Percentiles rank a stretch among this genome's conserved stretches.
Conservation (phyloP, 1,284 basidiomycete genomes). For the Leucoagaricus sp. region DNA sequence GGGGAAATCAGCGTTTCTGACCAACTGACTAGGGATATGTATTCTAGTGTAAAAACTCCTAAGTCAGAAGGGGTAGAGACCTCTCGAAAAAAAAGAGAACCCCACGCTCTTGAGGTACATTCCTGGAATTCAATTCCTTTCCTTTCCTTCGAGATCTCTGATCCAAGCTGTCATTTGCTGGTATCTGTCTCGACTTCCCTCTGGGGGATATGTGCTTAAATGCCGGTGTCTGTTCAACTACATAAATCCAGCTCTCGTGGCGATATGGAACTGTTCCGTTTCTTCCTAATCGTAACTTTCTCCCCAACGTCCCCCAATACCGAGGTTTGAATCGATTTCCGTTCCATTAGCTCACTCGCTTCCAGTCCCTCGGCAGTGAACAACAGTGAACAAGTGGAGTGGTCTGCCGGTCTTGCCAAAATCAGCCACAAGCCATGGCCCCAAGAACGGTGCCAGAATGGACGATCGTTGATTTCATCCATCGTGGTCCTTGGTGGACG, state of each 20-base stretch:
- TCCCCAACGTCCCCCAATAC: neutral
- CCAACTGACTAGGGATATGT: neutral
- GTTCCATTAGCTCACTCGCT: neutral
- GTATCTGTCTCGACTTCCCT: neutral
- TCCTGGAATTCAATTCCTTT: neutral
- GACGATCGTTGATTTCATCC: slow-evolving; percentile 59
- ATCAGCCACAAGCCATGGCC: slow-evolving; percentile 18
- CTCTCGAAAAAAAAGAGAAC: neutral
- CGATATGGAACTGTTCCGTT: neutral
- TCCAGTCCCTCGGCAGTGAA: neutral
- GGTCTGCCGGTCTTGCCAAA: neutral
- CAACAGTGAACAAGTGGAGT: neutral
- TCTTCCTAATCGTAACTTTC: neutral
- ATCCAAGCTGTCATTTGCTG: neutral
- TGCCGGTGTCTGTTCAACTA: slow-evolving; percentile 6
- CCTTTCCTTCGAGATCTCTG: slow-evolving; percentile 2
- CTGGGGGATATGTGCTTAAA: slow-evolving; percentile 8
- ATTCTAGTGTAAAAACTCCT: neutral
- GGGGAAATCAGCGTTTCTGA: neutral
- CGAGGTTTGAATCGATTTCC: neutral
- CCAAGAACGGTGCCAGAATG: slow-evolving; percentile 43
- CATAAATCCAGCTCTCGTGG: slow-evolving; percentile 3
- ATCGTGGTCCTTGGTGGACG: slow-evolving; percentile 61
- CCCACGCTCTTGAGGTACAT: neutral
- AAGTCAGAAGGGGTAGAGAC: neutral